Conservation (phyloP, 2,329 filamentous ascomycete species). For the Hypocrella siamensis region DNA sequence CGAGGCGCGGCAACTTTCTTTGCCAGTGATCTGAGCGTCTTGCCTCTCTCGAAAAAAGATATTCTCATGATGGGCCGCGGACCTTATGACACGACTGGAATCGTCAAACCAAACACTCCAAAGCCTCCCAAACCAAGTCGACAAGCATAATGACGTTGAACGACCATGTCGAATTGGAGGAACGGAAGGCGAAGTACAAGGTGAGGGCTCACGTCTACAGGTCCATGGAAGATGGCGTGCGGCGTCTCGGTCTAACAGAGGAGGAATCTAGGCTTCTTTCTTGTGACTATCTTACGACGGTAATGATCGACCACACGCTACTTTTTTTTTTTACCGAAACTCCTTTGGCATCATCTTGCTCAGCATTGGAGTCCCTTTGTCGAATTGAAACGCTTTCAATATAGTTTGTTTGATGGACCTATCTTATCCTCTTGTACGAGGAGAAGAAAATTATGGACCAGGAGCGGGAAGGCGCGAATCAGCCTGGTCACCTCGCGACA, state of each 20-base stretch:
- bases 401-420: no score
- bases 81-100: constrained; percentile 22
- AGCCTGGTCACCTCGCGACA: no score
- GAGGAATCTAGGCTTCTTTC: not conserved
- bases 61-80: constrained; percentile 15
- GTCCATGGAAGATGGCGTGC: not conserved
- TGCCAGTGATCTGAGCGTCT: not conserved
- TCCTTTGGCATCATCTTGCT: no score
- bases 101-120: constrained; percentile 18
- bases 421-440: no score
- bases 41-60: not conserved
- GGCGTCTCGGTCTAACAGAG: no score
- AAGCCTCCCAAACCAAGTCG: constrained; percentile 16
- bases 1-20: not conserved
- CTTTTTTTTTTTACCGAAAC: not conserved
- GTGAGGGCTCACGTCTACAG: not conserved
- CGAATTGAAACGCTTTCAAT: no score
- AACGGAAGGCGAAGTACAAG: not conserved
- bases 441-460: no score
- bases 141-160: constrained; percentile 1
- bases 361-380: no score
- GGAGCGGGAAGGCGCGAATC: no score
- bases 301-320: not conserved
- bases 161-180: not conserved
- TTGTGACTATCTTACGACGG: not conserved